phyloP scores from a whole-genome alignment of 176 grass and related monocot species.

The Oryza australiensis region DNA sequence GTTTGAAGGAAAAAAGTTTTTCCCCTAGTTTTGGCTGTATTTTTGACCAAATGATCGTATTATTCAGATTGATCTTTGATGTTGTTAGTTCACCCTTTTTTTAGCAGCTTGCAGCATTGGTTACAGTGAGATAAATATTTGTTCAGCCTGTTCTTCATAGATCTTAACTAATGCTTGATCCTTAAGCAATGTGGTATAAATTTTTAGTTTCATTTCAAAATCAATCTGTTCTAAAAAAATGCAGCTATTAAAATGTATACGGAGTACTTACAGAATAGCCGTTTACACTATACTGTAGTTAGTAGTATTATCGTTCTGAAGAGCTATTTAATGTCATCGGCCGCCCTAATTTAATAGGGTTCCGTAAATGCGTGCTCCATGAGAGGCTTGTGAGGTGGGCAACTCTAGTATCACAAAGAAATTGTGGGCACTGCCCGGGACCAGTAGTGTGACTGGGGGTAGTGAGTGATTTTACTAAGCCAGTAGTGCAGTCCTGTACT shows the following conservation, averaged over 20 bases:
- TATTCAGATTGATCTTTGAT: not conserved
- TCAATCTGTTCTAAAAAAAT: not conserved
- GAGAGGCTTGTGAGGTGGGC: slow-evolving; percentile 24
- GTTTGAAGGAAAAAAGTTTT: not conserved
- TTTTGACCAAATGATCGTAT: not conserved
- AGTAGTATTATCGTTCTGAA: slow-evolving; percentile 1
- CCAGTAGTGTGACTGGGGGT: not conserved
- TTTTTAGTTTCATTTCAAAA: not conserved
- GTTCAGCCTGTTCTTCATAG: not conserved
- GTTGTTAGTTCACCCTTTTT: not conserved
- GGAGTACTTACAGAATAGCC: not conserved
- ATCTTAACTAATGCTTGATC: not conserved
- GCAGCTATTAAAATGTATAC: not conserved
- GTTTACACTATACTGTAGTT: not conserved
- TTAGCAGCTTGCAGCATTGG: not conserved
- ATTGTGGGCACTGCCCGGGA: not conserved
- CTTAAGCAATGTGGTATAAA: not conserved
- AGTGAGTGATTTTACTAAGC: slow-evolving; percentile 8
- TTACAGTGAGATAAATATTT: not conserved
- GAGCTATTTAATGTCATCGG: slow-evolving; percentile 21
- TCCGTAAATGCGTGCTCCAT: slow-evolving; percentile 39
- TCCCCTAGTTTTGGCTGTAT: not conserved
- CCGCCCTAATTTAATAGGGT: slow-evolving; percentile 30
- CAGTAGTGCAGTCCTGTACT: not conserved
- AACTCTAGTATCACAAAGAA: slow-evolving; percentile 27